Percentiles rank a stretch among this genome's conserved stretches.
Conservation (phyloP, 2,329 filamentous ascomycete genomes). For the Salinomyces thailandicus region DNA sequence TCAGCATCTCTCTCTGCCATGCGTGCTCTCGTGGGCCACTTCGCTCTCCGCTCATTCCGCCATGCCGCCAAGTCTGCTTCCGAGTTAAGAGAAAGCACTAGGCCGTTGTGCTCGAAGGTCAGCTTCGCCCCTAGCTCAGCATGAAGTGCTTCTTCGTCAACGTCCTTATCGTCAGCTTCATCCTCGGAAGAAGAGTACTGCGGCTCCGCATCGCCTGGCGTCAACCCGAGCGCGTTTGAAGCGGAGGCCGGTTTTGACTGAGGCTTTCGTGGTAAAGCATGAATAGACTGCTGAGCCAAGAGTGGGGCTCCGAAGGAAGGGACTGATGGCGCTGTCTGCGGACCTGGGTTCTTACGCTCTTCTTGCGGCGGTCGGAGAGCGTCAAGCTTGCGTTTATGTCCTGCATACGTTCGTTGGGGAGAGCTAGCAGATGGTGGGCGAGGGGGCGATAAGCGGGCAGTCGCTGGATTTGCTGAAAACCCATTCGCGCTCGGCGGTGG, state of each 20-base stretch:
- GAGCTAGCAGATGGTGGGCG: not conserved
- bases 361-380: constrained; percentile 15
- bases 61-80: constrained; percentile 64
- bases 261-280: not conserved
- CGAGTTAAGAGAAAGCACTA: constrained; percentile 42
- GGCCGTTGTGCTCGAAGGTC: constrained; percentile 46
- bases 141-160: constrained; percentile 55
- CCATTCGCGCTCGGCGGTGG: not conserved
- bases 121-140: constrained; percentile 24
- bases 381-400: constrained; percentile 27
- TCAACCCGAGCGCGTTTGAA: constrained; percentile 57
- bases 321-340: constrained; percentile 20
- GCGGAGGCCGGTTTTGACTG: constrained; percentile 1
- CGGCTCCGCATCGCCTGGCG: constrained; percentile 33
- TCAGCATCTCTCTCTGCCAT: constrained; percentile 43
- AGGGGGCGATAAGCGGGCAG: not conserved
- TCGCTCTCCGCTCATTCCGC: constrained; percentile 67
- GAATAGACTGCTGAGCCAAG: constrained; percentile 5
- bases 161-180: constrained; percentile 53
- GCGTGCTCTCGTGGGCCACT: constrained; percentile 69
- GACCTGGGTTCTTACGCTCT: constrained; percentile 9
- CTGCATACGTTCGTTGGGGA: constrained; percentile 13
- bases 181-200: constrained; percentile 19
- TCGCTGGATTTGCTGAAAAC: not conserved
- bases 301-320: constrained; percentile 24